Evolutionary conservation across 495 filamentous ascomycete species (phyloP), one percentile per base, ranked within the genome.

Genomic region (Penicillium simplicissimum): DNA sequence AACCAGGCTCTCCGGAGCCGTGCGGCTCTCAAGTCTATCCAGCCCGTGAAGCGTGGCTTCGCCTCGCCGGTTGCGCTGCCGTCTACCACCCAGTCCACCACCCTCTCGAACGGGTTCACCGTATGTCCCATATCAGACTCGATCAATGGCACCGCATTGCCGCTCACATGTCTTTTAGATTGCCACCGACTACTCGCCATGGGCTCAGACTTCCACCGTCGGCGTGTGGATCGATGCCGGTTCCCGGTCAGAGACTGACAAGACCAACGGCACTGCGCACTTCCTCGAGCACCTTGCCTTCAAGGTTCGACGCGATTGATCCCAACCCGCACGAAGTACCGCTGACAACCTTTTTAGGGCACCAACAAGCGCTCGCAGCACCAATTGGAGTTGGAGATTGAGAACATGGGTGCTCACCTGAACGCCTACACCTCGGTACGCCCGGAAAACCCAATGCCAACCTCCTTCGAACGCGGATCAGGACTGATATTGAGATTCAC

Each of bases 211-310:
- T 59, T 96, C 92, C 67, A 99, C 95, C 51, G 96, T 98, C 68
- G 95, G 95, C 71, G 91, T 99, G 48, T 99, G 96, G 90, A 98
- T 99, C 76, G 96, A 99, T 83, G 93, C 95, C 66, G 95, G 95
- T 77, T 96, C 91, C 78, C 86, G 95, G 76, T 93, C 95, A 77
- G 95, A 99, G 86, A 99, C 95, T 67, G 91, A 95, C 81, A 91
- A 89, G 86, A 96, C 93, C 70, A 98, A 97, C 84, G 95, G 95
- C 81, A 98, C 96, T 62, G 95, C 95, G 62, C 95, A 99, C 83
- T 99, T 98, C 85, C 86, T 99, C 64, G 95, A 99, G 82, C 95
- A 99, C 80, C 85, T 99, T 75, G 96, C 96, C 69, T 99, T 99
- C 86, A 99, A 99, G 89, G 93, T 96, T 59, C 40, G 58, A 53